Conservation (phyloP, 306 rosid species). For the Lathyrus aphaca region DNA sequence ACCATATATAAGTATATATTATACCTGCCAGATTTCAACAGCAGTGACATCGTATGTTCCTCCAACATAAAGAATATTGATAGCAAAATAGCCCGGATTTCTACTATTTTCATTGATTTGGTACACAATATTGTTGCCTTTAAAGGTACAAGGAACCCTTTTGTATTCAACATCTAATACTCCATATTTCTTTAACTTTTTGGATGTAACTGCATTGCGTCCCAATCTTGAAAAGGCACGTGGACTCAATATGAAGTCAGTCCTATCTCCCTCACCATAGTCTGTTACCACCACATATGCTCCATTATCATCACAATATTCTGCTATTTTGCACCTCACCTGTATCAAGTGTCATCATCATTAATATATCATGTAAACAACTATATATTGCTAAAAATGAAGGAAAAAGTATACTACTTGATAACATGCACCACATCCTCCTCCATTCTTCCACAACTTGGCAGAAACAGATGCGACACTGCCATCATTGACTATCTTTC, state of each 20-base stretch:
- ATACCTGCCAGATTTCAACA: constrained; percentile 63
- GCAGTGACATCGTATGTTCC: constrained; percentile 61
- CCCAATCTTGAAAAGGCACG: constrained; percentile 41
- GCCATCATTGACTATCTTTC: constrained; percentile 70
- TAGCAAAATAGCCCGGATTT: constrained; percentile 62
- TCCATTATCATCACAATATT: constrained; percentile 40
- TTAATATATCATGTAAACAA: too few species aligned
- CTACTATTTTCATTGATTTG: constrained; percentile 62
- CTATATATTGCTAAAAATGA: neutral
- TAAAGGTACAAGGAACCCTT: constrained; percentile 53
- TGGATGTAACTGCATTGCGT: neutral
- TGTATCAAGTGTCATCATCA: constrained; percentile 13
- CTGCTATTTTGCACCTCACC: constrained; percentile 44
- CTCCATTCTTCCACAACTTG: constrained; percentile 62
- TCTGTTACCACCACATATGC: constrained; percentile 43
- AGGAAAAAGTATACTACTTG: constrained; percentile 51
- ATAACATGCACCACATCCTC: constrained; percentile 87
- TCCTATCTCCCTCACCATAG: constrained; percentile 48
- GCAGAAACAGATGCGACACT: constrained; percentile 69
- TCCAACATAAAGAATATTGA: constrained; percentile 41
- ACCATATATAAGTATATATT: neutral
- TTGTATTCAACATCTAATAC: constrained; percentile 41
- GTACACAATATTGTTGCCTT: constrained; percentile 39
- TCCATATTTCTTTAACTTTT: constrained; percentile 33
- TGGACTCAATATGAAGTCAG: constrained; percentile 47